Evolutionary conservation across 768 basidiomycete genomes (phyloP), one percentile per base, ranked within the genome.

Genomic region (Lentinula detonsa): DNA sequence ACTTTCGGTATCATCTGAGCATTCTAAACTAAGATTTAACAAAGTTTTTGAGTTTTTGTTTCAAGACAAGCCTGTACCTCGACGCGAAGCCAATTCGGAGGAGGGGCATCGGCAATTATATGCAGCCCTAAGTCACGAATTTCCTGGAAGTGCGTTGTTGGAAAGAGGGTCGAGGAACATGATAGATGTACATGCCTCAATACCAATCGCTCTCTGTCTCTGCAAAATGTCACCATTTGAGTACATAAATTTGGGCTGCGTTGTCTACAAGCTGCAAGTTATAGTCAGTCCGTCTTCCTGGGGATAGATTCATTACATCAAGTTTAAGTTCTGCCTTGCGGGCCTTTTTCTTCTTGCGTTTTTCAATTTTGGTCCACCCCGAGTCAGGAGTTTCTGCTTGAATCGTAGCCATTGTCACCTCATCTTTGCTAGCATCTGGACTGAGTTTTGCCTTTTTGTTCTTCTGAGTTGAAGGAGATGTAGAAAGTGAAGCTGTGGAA

Each of bases 111-210:
- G 0, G 90, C 89, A 28, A 88, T 73, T 50, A 96, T 76, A 65
- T 97, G 91, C 2, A 98, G 74, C 9, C 89, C 80, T 18, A 98
- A 78, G 67, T 98, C 95, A 39, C 96, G 83, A 21, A 98, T 78
- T 68, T 97, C 94, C 95, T 97, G 68, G 33, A 42, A 31, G 58
- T 6, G 48, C 61, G 28, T 21, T 61, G 31, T 55, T 21, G 8
- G 21, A 40, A 46, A 13, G 34, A 40, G n/a, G 34, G 62, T 33
- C 28, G 9, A 9, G 15, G 10, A 21, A 16, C 51, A 21, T 35
- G 5, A 39, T n/a, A 34, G 10, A 23, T 11, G 34, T 80, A 28
- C 88, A 62, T 66, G 95, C 95, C 59, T 87, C 87, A 62, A 95
- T 85, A n/a, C 86, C 84, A 58, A 95, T 81, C 42, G 91, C 87